Base-by-base conservation (phyloP, 2,329 filamentous ascomycete genomes). In the Albifimbria verrucaria region DNA sequence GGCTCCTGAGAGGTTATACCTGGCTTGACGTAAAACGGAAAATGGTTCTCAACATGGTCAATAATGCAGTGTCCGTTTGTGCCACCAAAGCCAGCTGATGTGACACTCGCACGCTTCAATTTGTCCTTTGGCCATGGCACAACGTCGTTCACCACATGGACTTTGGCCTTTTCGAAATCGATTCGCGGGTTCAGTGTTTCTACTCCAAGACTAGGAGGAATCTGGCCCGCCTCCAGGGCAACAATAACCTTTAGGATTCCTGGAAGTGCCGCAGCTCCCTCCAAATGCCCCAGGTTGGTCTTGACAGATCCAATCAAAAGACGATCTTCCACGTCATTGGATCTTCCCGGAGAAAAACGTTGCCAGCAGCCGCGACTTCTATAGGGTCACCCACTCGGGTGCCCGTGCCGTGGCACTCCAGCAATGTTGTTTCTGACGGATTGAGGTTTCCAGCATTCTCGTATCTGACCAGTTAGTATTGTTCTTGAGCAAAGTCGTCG, bases 331-430 rank as follows among this genome's bases (percentile, higher is more conserved):
- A 20, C 17, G 32, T 39, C 32, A n/a, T 12, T n/a, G 9, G 26
- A 32, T 4, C 4, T 12, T 39, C 32, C 18, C n/a, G 46, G 36
- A 3, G 24, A 32, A 48, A 48, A 4, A 36, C 46, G 44, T 36
- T 36, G 25, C n/a, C 25, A 4, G 24, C 20, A 2, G 69, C 70
- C 1, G 52, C 43, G 3, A 67, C 64, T 50, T 76, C 73, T 17
- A 66, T 59, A 0, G 70, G 68, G 49, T 76, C 73, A 1, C 73
- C 74, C 2, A 64, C 64, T 6, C 57, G 52, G 2, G 48, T 43
- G 24, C 42, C 22, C 6, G 52, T 50, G 2, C 49, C 52, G 10
- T 50, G 52, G 1, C 49, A 41, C 18, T 54, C 49, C 17, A 41
- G 15, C 28, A 48, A 32, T 22, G 28, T 21, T 0, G 58, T 61